Percentiles rank a stretch among this genome's conserved stretches.
Evolutionary conservation across 2,329 filamentous ascomycete genomes (phyloP).

Genomic region (Aspergillus vadensis): DNA sequence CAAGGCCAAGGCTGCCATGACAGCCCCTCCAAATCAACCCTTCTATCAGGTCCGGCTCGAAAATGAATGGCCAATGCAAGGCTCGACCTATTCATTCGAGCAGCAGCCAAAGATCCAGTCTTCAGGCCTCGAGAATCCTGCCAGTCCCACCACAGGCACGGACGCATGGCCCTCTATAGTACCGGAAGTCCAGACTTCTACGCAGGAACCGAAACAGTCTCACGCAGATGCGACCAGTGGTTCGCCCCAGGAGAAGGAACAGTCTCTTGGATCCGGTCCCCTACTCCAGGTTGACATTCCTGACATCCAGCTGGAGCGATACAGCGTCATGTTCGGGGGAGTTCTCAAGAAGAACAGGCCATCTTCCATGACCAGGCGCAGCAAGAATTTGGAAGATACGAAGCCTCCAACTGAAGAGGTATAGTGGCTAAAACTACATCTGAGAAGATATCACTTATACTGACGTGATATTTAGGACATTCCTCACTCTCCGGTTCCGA

Average conservation of each 20-base stretch:
- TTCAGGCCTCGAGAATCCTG: not conserved
- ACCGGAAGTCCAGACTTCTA: constrained; percentile 21
- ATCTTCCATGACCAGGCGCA: constrained; percentile 39
- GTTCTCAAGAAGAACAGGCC: constrained; percentile 58
- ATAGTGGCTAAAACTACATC: constrained; percentile 14
- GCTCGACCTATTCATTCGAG: constrained; percentile 25
- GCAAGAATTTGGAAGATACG: constrained; percentile 50
- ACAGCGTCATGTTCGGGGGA: constrained; percentile 88
- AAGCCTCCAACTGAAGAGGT: constrained; percentile 54
- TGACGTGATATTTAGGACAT: constrained; percentile 4
- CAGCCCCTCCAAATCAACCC: constrained; percentile 24
- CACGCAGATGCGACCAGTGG: not conserved
- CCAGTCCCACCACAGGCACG: constrained; percentile 13
- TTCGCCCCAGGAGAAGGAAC: constrained; percentile 9
- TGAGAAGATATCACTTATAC: not conserved
- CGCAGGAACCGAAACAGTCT: constrained; percentile 25
- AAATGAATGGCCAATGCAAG: constrained; percentile 25
- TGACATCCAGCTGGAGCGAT: constrained; percentile 77
- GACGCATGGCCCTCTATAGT: constrained; percentile 28
- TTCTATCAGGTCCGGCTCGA: constrained; percentile 32
- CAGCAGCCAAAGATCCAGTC: constrained; percentile 12
- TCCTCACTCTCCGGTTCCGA: constrained; percentile 27
- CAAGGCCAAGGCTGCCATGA: constrained; percentile 38
- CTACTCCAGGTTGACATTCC: constrained; percentile 79
- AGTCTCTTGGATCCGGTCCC: constrained; percentile 18